Percentiles rank a stretch among this genome's conserved stretches.
These are phyloP conservation scores for Aspergillus novofumigatus DNA, from an alignment of 2,329 filamentous ascomycete genomes.

Conservation along the genomic window DNA sequence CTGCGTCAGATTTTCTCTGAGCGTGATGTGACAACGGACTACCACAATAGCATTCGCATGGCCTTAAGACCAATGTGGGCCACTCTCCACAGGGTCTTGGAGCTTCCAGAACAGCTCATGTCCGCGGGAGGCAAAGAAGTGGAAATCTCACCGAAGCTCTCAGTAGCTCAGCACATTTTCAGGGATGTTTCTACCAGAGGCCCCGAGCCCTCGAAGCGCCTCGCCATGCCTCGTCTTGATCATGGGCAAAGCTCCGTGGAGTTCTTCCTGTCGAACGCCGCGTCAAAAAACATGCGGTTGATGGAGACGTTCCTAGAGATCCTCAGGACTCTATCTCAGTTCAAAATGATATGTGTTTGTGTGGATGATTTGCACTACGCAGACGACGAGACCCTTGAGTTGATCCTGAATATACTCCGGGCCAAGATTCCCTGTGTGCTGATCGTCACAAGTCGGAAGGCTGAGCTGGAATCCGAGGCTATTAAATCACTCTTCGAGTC, in stretches of 20 bases:
- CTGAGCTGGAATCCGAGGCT: conserved; percentile 54
- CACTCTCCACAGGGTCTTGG: conserved; percentile 54
- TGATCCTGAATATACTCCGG: conserved; percentile 75
- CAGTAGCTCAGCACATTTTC: conserved; percentile 26
- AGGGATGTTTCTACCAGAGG: conserved; percentile 28
- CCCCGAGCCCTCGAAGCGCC: conserved; percentile 24
- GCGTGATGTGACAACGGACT: conserved; percentile 57
- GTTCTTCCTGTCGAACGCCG: conserved; percentile 38
- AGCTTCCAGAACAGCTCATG: conserved; percentile 63
- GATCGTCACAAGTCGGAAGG: conserved; percentile 70
- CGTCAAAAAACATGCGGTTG: conserved; percentile 59
- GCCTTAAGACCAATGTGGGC: conserved; percentile 57
- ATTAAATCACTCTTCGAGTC: conserved; percentile 40
- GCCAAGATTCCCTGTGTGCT: conserved; percentile 77
- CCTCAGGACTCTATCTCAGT: conserved; percentile 71
- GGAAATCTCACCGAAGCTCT: conserved; percentile 25
- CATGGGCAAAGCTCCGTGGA: conserved; percentile 35
- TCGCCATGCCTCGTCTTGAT: conserved; percentile 30
- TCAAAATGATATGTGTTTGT: conserved; percentile 84
- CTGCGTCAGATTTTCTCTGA: conserved; percentile 64
- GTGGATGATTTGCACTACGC: conserved; percentile 89
- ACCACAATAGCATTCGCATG: conserved; percentile 55
- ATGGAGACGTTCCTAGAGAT: conserved; percentile 88
- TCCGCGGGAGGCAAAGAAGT: conserved; percentile 35
- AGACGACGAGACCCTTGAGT: conserved; percentile 78